Conservation (phyloP, 2,329 filamentous ascomycete species). For the Trichoderma sp. region DNA sequence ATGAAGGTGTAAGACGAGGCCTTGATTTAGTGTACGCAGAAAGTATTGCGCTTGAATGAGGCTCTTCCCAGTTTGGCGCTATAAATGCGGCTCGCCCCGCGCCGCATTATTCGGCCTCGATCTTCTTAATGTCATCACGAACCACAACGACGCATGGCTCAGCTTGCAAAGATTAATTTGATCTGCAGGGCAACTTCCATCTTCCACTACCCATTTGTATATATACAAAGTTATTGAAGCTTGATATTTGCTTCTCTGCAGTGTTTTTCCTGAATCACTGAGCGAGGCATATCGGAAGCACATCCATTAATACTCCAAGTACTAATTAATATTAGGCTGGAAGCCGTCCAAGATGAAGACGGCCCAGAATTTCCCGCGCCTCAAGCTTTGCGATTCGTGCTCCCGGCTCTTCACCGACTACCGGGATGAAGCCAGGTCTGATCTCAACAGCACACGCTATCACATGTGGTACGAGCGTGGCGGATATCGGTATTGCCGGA, state of each 20-base stretch:
- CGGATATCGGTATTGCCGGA: neutral
- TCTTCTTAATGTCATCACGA: neutral
- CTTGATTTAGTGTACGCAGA: neutral
- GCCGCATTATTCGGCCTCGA: no score
- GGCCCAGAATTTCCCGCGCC: neutral
- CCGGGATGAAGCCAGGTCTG: neutral
- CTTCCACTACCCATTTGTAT: neutral
- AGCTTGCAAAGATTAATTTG: neutral
- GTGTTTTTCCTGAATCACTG: neutral
- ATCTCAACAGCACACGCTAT: neutral
- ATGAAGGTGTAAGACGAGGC: neutral
- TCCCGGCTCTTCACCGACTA: conserved; percentile 1
- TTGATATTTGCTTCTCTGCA: neutral
- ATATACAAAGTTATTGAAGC: neutral
- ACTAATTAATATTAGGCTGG: neutral
- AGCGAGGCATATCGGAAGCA: neutral
- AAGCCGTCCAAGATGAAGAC: neutral
- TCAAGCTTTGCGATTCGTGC: neutral
- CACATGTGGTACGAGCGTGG: neutral
- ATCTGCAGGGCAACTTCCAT: neutral
- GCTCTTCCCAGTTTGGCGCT: no score
- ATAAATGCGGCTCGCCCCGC: no score
- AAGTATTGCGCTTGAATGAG: no score
- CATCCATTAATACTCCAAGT: neutral
- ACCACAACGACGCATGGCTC: neutral